Conservation (phyloP, 1,284 basidiomycete species). For the Cronartium quercuum region DNA sequence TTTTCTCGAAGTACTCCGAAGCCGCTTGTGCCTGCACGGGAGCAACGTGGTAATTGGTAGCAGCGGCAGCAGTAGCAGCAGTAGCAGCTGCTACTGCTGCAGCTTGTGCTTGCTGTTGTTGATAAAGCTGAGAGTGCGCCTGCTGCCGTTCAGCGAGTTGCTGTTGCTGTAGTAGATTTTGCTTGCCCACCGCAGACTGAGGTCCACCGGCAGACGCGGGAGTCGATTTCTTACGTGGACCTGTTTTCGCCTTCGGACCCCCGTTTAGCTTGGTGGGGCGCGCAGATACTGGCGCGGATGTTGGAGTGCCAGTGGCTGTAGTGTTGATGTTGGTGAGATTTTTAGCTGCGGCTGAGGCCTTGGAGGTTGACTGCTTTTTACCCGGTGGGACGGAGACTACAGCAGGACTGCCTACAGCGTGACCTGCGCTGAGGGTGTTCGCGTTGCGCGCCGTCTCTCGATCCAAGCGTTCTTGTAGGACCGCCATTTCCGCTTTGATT, state of each 20-base stretch:
- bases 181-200: background rate
- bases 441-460: background rate
- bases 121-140: background rate
- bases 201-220: background rate
- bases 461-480: constrained; percentile 10
- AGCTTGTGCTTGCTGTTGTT: constrained; percentile 2
- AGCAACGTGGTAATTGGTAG: background rate
- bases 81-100: background rate
- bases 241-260: background rate
- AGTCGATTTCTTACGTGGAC: background rate
- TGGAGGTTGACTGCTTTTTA: constrained; percentile 17
- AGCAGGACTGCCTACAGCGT: background rate
- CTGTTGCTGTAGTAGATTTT: background rate
- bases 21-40: background rate
- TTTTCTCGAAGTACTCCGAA: constrained; percentile 58
- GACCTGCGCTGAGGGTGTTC: background rate
- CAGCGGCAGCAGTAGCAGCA: background rate
- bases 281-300: background rate
- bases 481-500: constrained; percentile 12
- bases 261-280: background rate
- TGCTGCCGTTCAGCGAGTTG: background rate
- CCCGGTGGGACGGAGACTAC: constrained; percentile 2
- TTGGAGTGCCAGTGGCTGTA: background rate
- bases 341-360: background rate
- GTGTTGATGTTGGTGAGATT: constrained; percentile 9